Evolutionary conservation across 345 rosid genomes (phyloP).

Genomic region (Lenwebbia sp.): DNA sequence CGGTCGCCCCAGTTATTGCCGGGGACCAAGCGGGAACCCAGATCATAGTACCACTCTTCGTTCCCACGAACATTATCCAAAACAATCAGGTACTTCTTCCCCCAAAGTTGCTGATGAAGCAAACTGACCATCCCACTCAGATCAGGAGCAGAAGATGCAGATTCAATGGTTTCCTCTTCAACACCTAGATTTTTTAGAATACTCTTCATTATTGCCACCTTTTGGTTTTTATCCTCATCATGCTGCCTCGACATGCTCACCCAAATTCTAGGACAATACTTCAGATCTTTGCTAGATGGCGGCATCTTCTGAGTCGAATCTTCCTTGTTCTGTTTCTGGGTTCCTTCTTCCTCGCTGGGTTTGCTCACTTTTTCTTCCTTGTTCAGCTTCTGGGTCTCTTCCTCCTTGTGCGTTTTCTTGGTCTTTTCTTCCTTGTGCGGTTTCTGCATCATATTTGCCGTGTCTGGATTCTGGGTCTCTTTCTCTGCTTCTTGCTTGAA

Average conservation of each 20-base stretch:
- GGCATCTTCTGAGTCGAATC: no score
- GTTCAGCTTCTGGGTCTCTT: neutral
- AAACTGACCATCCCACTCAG: constrained; percentile 14
- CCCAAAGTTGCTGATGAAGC: constrained; percentile 21
- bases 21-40: neutral
- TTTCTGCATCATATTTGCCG: neutral
- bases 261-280: constrained; percentile 36
- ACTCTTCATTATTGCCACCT: constrained; percentile 9
- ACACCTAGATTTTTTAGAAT: constrained; percentile 24
- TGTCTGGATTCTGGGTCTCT: neutral
- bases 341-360: neutral
- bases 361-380: neutral
- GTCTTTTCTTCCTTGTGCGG: neutral
- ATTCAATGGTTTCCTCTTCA: constrained; percentile 7
- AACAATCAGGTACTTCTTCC: constrained; percentile 42
- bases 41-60: constrained; percentile 13
- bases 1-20: constrained; percentile 9
- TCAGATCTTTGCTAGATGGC: no score
- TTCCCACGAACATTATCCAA: constrained; percentile 21
- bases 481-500: neutral
- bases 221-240: neutral
- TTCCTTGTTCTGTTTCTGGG: no score
- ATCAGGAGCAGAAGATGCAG: neutral
- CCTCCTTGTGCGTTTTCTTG: neutral
- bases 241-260: constrained; percentile 13